Base-by-base conservation (phyloP, 2,329 filamentous ascomycete species). In the Escovopsis weberi region DNA sequence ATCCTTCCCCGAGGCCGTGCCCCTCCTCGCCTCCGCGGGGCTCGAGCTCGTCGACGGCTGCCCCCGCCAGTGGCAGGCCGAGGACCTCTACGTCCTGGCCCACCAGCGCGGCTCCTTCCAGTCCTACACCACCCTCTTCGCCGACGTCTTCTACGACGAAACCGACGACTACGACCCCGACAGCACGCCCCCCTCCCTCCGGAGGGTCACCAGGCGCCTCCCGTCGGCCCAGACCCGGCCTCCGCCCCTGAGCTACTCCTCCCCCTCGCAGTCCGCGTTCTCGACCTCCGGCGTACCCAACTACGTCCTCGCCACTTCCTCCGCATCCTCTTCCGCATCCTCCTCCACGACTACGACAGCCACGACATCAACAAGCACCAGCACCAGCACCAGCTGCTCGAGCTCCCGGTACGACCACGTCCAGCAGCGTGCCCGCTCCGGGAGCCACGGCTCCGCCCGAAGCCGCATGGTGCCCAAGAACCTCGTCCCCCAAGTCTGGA, bases 21-120 rank as follows among this genome's bases (percentile, higher is more conserved):
- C 44, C 1, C 47, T 61, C 9, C 61, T 65, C 32, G 45, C 45
- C 4, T 47, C 45, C 6, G 57, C 56, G 2, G 60, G 60, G 4
- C 46, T 62, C 41, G 50, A 50, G 2, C 35, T 51, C 42, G 34
- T 49, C 38, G 38, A 43, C 38, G 35, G 49, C 39, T 41, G 38
- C 4, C 26, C 42, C 26, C 39, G 37, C 33, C 37, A 26, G 30
- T 45, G 44, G 44, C 26, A 43, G 33, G n/a, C 26, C 7, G 41
- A 45, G 18, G 41, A 39, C 2, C 38, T 38, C 26, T 30, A n/a
- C n/a, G 12, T 41, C 33, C 15, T 41, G 12, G 15, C 15, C 26
- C 41, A 34, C n/a, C 38, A 34, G 19, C 37, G 38, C 3, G 35
- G 26, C 15, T 39, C 23, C 23, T 39, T 33, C 37, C 38, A 39